Evolutionary conservation across 305 asterid species (phyloP), one percentile per base, ranked within the genome.

Genomic region (Plantago rigida): DNA sequence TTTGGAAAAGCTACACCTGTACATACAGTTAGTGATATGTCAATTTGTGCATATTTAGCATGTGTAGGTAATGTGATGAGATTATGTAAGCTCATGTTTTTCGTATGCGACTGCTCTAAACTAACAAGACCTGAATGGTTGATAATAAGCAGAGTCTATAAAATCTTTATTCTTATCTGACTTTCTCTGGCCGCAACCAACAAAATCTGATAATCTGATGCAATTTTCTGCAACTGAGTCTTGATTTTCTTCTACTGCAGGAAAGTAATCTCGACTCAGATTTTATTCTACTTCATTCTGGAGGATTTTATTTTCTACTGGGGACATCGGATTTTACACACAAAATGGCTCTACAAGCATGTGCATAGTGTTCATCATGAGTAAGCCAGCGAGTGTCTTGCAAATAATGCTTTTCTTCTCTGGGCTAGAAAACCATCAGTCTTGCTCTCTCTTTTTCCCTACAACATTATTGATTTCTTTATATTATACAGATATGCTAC

Each of bases 281-380:
- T 91, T 49, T 42, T 88, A 34, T 91, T 91, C 80, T 91, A 91
- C 86, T 91, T 91, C 73, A 78, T 91, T 72, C 75, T 91, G 66
- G 98, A 91, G 73, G 98, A 88, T 69, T 91, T 91, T 56, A 79
- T 91, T 50, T 91, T 91, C 82, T 91, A 91, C 70, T 91, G 96
- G 96, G 96, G 96, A 34, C 98, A 91, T 72, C 76, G 95, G 80
- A 73, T 91, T 63, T 81, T 91, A 69, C 98, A 91, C 74, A 83
- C 98, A 36, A 88, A 91, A 78, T 91, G 98, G 98, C 96, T 88
- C 69, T 91, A 91, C 87, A 83, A 91, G 86, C 94, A 91, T 68
- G 90, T 91, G 49, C 98, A 91, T 77, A 88, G 98, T 68, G 98
- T 91, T 75, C 98, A 91, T 79, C 98, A 88, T 5, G 98, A 91